Percentiles rank a stretch among this genome's conserved stretches.
These are phyloP conservation scores for Cicer chorassanicum DNA, from an alignment of 306 rosid genomes.

Conservation along the genomic window DNA sequence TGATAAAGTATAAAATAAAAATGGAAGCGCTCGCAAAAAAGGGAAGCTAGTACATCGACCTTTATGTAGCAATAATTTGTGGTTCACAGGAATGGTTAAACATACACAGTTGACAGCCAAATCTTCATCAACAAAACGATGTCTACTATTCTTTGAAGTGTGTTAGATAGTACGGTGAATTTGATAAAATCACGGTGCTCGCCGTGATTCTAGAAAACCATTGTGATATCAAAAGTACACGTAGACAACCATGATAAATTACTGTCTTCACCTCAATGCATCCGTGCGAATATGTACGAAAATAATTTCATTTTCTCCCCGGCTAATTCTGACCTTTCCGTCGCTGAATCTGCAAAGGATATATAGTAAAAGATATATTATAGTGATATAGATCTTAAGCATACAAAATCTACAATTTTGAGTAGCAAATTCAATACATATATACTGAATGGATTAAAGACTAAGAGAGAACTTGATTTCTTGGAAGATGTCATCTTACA, in stretches of 20 bases:
- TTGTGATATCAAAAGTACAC: too few relatives aligned
- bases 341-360: slow-evolving; percentile 70
- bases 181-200: too few relatives aligned
- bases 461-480: slow-evolving; percentile 25
- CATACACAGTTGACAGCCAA: not conserved
- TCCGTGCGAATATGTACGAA: slow-evolving; percentile 67
- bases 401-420: not conserved
- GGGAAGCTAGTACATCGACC: not conserved
- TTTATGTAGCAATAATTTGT: not conserved
- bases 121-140: not conserved
- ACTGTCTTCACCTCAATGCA: slow-evolving; percentile 34
- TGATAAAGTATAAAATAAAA: too few relatives aligned
- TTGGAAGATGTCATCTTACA: slow-evolving; percentile 62
- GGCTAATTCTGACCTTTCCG: slow-evolving; percentile 71
- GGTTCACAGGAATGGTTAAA: not conserved
- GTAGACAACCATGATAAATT: not conserved
- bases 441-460: slow-evolving; percentile 31
- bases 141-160: too few relatives aligned
- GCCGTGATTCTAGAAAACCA: too few relatives aligned
- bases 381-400: slow-evolving; percentile 15
- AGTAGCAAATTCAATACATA: slow-evolving; percentile 5
- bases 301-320: slow-evolving; percentile 61
- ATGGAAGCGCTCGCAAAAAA: too few relatives aligned
- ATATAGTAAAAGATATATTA: not conserved
- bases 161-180: too few relatives aligned